These are phyloP conservation scores for Aspergillus bombycis DNA, from an alignment of 2,329 filamentous ascomycete genomes.

Conservation along the genomic window DNA sequence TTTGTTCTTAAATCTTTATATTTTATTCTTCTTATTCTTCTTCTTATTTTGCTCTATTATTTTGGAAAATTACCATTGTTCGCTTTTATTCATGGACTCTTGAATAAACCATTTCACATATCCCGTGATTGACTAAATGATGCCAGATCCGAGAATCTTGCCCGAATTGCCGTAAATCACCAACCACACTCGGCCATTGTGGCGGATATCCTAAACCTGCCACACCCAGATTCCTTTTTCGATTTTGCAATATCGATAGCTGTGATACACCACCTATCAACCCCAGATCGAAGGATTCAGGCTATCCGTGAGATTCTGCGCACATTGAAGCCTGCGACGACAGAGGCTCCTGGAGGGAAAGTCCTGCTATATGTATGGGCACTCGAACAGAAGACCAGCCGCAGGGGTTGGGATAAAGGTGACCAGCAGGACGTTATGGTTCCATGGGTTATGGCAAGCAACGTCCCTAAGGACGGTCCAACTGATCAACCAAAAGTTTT, in stretches of 20 bases:
- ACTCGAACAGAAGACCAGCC: constrained; percentile 83
- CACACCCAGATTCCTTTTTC: constrained; percentile 67
- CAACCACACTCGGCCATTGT: constrained; percentile 70
- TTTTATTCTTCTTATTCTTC: neutral
- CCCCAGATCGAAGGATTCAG: constrained; percentile 69
- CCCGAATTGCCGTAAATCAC: constrained; percentile 60
- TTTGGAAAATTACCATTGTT: neutral
- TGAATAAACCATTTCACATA: neutral
- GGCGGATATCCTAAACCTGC: constrained; percentile 81
- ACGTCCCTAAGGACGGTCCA: constrained; percentile 48
- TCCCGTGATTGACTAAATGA: constrained; percentile 12
- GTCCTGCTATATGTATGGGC: constrained; percentile 93
- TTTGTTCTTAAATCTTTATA: constrained; percentile 2
- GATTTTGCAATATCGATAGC: constrained; percentile 96
- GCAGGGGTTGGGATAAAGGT: constrained; percentile 84
- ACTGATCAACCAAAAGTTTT: constrained; percentile 50
- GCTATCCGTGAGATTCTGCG: constrained; percentile 73
- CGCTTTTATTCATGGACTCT: neutral
- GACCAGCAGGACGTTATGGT: constrained; percentile 91
- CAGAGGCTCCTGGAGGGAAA: constrained; percentile 54
- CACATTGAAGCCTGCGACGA: constrained; percentile 54
- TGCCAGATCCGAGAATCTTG: constrained; percentile 60
- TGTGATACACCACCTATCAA: constrained; percentile 91
- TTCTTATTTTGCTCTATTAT: constrained; percentile 15
- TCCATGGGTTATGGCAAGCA: constrained; percentile 77